phyloP scores from a whole-genome alignment of 2,329 filamentous ascomycete genomes.

The Phialophora tarda region DNA sequence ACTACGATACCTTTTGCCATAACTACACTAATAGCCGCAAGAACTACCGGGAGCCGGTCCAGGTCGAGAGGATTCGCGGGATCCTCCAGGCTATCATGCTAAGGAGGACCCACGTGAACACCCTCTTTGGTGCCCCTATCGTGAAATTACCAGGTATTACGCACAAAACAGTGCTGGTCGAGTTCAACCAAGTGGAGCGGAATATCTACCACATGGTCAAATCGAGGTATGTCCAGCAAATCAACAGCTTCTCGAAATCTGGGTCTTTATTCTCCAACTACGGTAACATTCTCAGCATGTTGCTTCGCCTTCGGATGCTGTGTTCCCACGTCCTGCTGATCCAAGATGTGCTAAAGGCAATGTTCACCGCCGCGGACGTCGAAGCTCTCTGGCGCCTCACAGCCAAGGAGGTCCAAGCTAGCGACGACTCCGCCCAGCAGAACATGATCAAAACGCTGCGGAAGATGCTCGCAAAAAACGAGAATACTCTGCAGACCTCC shows the following conservation, averaged over 20 bases:
- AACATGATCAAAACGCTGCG: slow-evolving; percentile 43
- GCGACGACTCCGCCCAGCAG: slow-evolving; percentile 38
- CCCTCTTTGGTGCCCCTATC: slow-evolving; percentile 60
- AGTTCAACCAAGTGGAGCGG: slow-evolving; percentile 60
- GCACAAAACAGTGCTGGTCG: slow-evolving; percentile 50
- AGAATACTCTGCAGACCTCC: slow-evolving; percentile 23
- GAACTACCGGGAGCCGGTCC: slow-evolving; percentile 27
- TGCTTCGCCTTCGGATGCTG: slow-evolving; percentile 59
- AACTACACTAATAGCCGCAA: slow-evolving; percentile 39
- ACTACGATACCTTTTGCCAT: slow-evolving; percentile 39
- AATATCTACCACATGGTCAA: slow-evolving; percentile 61
- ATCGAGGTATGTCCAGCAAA: slow-evolving; percentile 49
- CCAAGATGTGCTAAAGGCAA: slow-evolving; percentile 52
- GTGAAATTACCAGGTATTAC: slow-evolving; percentile 59
- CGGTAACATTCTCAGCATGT: slow-evolving; percentile 53
- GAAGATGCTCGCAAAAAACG: slow-evolving; percentile 24
- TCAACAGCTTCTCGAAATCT: slow-evolving; percentile 46
- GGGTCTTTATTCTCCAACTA: slow-evolving; percentile 41
- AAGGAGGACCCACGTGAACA: slow-evolving; percentile 61
- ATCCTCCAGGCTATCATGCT: slow-evolving; percentile 55
- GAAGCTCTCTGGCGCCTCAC: slow-evolving; percentile 49
- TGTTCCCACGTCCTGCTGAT: slow-evolving; percentile 57
- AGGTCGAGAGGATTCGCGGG: slow-evolving; percentile 41
- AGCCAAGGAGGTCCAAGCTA: slow-evolving; percentile 35
- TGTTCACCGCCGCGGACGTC: slow-evolving; percentile 55